Conservation (phyloP, 2,329 filamentous ascomycete species). For the Rosellinia necatrix region DNA sequence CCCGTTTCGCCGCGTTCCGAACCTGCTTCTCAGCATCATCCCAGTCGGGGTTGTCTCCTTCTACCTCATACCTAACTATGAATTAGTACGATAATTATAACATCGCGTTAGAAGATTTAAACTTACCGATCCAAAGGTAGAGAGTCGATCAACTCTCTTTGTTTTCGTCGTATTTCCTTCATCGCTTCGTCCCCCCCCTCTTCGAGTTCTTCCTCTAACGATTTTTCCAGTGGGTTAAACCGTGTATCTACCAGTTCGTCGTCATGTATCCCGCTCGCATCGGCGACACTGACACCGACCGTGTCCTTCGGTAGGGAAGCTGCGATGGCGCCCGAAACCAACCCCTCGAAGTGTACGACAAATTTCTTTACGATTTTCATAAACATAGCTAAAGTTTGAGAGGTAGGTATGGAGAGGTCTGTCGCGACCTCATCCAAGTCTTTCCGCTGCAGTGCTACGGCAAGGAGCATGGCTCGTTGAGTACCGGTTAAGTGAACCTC, state of each 20-base stretch:
- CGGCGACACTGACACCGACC: slow-evolving; percentile 62
- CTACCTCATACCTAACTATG: slow-evolving; percentile 64
- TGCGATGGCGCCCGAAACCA: slow-evolving; percentile 76
- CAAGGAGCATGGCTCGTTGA: slow-evolving; percentile 86
- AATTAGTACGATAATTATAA: slow-evolving; percentile 18
- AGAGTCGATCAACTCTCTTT: slow-evolving; percentile 86
- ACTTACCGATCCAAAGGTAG: slow-evolving; percentile 84
- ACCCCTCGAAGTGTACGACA: slow-evolving; percentile 72
- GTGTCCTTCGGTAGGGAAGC: slow-evolving; percentile 65
- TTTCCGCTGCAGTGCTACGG: slow-evolving; percentile 89
- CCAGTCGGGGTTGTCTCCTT: slow-evolving; percentile 66
- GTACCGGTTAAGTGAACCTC: slow-evolving; percentile 76
- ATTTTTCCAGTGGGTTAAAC: slow-evolving; percentile 72
- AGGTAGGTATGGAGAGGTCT: slow-evolving; percentile 74
- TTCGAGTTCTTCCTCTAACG: slow-evolving; percentile 80
- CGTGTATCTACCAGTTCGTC: slow-evolving; percentile 68
- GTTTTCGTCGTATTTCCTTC: slow-evolving; percentile 73
- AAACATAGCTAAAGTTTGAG: slow-evolving; percentile 93
- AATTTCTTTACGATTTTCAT: slow-evolving; percentile 94
- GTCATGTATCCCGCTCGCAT: slow-evolving; percentile 68
- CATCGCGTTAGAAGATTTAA: background rate
- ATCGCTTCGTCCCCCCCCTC: slow-evolving; percentile 81
- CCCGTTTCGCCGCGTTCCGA: slow-evolving; percentile 57
- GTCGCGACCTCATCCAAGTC: slow-evolving; percentile 78
- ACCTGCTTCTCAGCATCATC: slow-evolving; percentile 78